phyloP scores from a whole-genome alignment of 257 asterid species.

The Petunia secreta region DNA sequence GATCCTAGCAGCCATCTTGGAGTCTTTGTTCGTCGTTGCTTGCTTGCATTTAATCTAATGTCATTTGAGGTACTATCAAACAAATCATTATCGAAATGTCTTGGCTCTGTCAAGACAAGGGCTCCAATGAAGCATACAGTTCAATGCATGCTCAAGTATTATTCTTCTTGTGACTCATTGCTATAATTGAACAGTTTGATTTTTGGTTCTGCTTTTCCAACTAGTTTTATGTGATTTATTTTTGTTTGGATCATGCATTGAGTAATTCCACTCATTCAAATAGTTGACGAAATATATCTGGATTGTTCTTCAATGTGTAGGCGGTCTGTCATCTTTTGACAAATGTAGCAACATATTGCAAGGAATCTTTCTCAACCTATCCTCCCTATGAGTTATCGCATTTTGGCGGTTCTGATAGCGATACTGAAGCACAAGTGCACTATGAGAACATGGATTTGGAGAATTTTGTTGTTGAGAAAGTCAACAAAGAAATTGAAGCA shows the following conservation, averaged over 20 bases:
- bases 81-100: constrained; percentile 8
- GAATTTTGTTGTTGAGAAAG: constrained; percentile 57
- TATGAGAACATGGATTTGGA: constrained; percentile 83
- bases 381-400: constrained; percentile 62
- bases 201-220: constrained; percentile 19
- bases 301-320: constrained; percentile 47
- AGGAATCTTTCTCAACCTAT: constrained; percentile 63
- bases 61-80: constrained; percentile 74
- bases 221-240: constrained; percentile 3
- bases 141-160: constrained; percentile 4
- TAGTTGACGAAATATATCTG: constrained; percentile 11
- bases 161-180: constrained; percentile 1
- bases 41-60: constrained; percentile 77
- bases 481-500: constrained; percentile 60
- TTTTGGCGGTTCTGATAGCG: constrained; percentile 56
- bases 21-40: constrained; percentile 78
- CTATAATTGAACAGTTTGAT: neutral
- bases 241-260: constrained; percentile 2
- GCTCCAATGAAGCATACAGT: constrained; percentile 9
- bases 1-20: constrained; percentile 87
- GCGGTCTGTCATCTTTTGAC: constrained; percentile 84
- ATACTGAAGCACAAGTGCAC: constrained; percentile 51
- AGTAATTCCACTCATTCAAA: neutral
- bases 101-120: constrained; percentile 16
- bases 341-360: constrained; percentile 68